Evolutionary conservation across 352 stramenopile species (phyloP), one percentile per base, ranked within the genome.

Genomic region (Aphanomyces euteiches): DNA sequence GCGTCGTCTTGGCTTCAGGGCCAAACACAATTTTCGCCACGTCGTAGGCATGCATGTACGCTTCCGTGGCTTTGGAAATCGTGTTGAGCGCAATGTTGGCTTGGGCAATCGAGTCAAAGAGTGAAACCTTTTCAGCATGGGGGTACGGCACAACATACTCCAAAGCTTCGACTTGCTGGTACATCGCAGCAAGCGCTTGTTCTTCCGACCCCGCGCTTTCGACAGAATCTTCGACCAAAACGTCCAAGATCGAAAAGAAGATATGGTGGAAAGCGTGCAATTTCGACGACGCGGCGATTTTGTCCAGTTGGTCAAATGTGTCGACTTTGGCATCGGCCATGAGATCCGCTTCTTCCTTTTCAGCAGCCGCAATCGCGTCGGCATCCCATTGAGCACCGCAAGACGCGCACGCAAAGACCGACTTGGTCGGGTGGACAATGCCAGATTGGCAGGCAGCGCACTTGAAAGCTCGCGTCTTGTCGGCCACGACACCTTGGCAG

Each of bases 21-120:
- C 82, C 79, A 39, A 82, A 90, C 17, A 90, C 84, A 0, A 83
- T 50, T 41, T 82, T 88, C 21, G 77, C 76, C 2, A 88, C 73
- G 34, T 89, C 77, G 63, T 78, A 84, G 8, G 82, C 84, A 21
- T 74, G n/a, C 10, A 57, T 72, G 69, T 90, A 93, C 19, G 85
- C 83, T 40, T 77, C 72, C 15, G 74, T 80, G 36, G 81, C 82
- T 12, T 74, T 80, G 21, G 69, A 61, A 15, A 84, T 73, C 61
- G 91, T 75, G 15, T 82, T 81, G 15, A 88, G 65, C 39, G 88
- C 77, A 53, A 93, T 82, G 7, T 81, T 77, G 5, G 89, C 81
- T 72, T 93, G 84, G 19, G 85, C 85, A 36, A 90, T 66, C 69
- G 90, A 88, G 76, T 93, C 83, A 73, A 92, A 93, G 73, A 92